Conservation (phyloP, 257 asterid species). For the Eucommia ulmoides region DNA sequence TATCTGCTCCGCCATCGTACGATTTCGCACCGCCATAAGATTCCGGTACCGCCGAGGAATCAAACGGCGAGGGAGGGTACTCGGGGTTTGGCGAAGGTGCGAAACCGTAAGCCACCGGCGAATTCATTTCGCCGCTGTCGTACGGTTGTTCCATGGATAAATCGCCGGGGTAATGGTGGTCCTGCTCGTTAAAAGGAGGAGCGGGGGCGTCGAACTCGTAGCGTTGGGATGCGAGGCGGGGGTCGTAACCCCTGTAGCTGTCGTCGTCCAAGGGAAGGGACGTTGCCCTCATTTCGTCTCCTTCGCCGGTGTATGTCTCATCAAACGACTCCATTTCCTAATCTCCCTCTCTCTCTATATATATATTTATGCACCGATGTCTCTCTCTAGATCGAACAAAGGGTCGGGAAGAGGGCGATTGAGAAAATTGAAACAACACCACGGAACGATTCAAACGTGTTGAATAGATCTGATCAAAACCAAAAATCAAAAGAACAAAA, state of each 20-base stretch:
- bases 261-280: conserved; percentile 24
- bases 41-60: conserved; percentile 14
- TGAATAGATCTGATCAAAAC: neutral
- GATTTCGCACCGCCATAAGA: conserved; percentile 25
- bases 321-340: conserved; percentile 43
- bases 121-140: conserved; percentile 16
- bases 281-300: conserved; percentile 27
- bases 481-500: too few relatives aligned
- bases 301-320: conserved; percentile 27
- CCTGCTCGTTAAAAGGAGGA: neutral
- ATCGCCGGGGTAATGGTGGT: too few relatives aligned
- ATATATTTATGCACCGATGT: neutral
- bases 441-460: neutral
- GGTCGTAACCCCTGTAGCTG: conserved; percentile 11
- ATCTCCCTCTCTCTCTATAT: neutral
- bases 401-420: neutral
- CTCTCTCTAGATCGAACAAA: neutral
- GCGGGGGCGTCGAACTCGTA: conserved; percentile 18
- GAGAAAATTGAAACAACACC: too few relatives aligned
- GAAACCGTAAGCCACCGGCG: conserved; percentile 19
- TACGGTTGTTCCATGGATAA: too few relatives aligned
- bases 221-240: conserved; percentile 17
- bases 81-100: conserved; percentile 9
- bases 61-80: neutral
- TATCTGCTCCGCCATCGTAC: conserved; percentile 33